phyloP scores from a whole-genome alignment of 805 yeast species.

The Starmerella vitae region DNA sequence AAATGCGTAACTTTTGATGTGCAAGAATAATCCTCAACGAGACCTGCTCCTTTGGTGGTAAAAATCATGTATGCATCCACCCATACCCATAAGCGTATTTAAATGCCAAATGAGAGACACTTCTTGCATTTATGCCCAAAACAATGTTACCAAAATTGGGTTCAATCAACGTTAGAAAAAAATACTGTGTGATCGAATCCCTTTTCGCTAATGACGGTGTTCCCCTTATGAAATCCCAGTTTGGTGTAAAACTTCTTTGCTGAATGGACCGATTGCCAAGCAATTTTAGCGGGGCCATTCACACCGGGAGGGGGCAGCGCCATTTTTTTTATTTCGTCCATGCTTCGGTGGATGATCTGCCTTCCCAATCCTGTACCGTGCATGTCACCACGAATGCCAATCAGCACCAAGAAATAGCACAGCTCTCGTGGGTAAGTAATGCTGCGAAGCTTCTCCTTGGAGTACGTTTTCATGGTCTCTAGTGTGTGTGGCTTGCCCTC shows the following conservation, averaged over 20 bases:
- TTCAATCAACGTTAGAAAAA: neutral
- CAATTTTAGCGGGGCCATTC: constrained; percentile 10
- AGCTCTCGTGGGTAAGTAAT: constrained; percentile 4
- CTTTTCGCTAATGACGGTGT: neutral
- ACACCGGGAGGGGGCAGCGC: constrained; percentile 7
- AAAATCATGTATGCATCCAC: too few relatives aligned
- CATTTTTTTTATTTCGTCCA: neutral
- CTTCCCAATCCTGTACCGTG: constrained; percentile 10
- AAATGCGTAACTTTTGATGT: too few relatives aligned
- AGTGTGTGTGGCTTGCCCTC: neutral
- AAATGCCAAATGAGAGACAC: too few relatives aligned
- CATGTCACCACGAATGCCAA: constrained; percentile 7
- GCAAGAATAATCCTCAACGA: too few relatives aligned
- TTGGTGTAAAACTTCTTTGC: constrained; percentile 9
- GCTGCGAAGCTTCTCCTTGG: neutral
- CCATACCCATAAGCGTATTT: too few relatives aligned
- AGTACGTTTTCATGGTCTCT: neutral
- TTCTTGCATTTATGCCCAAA: too few relatives aligned
- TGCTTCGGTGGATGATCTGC: neutral
- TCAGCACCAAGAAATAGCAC: constrained; percentile 4
- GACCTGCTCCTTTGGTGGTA: too few relatives aligned
- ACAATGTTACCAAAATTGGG: too few relatives aligned
- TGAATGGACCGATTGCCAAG: constrained; percentile 10
- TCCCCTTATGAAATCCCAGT: constrained; percentile 1
- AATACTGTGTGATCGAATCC: constrained; percentile 4